These are phyloP conservation scores for Tetrapisispora namnaoensis DNA, from an alignment of 805 yeast species.

Conservation along the genomic window DNA sequence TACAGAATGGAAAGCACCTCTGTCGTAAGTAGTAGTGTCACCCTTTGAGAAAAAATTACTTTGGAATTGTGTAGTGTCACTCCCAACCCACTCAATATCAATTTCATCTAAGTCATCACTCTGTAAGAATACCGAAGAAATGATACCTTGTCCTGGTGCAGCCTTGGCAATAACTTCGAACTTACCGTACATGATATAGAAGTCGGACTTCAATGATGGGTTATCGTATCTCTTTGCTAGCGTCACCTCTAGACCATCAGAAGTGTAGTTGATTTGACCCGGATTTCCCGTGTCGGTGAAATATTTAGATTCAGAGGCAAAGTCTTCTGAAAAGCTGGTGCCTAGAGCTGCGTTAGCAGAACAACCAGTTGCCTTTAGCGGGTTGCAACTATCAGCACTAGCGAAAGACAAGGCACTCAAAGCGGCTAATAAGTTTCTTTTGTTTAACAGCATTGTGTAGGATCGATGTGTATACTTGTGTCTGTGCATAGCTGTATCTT, in stretches of 20 bases:
- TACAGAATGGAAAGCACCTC: conserved; percentile 65
- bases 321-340: conserved; percentile 42
- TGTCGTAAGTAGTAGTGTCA: conserved; percentile 60
- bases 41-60: conserved; percentile 79
- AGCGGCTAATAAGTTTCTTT: background rate
- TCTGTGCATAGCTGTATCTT: too few species aligned
- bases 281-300: conserved; percentile 35
- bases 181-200: conserved; percentile 83
- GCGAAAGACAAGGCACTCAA: background rate
- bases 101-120: conserved; percentile 83
- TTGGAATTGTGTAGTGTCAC: conserved; percentile 65
- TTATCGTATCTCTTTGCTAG: conserved; percentile 58
- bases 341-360: conserved; percentile 54
- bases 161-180: conserved; percentile 64
- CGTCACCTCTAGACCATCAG: conserved; percentile 54
- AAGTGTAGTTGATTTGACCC: conserved; percentile 36
- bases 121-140: conserved; percentile 73
- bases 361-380: conserved; percentile 32
- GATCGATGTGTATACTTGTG: background rate
- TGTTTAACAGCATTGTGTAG: conserved; percentile 2
- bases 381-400: conserved; percentile 33
- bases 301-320: conserved; percentile 36
- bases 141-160: conserved; percentile 69
- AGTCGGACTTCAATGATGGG: conserved; percentile 68
- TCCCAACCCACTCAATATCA: conserved; percentile 82